Percentiles rank a stretch among this genome's conserved stretches.
These are phyloP conservation scores for Kuraishia borneana DNA, from an alignment of 805 yeast genomes.

Conservation along the genomic window DNA sequence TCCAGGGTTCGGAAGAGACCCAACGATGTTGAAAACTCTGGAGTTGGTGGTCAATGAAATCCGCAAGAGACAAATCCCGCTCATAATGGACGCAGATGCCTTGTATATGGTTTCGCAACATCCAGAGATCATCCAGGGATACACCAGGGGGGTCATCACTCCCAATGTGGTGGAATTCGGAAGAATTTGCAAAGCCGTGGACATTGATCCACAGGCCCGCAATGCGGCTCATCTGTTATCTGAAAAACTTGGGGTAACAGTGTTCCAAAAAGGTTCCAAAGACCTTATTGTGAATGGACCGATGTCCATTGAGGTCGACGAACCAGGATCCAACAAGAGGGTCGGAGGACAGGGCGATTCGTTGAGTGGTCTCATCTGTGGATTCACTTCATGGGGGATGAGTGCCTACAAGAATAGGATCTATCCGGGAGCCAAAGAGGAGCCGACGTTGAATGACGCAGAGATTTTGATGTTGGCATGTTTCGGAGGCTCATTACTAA, in stretches of 20 bases:
- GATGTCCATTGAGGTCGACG: conserved; percentile 27
- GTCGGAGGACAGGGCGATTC: conserved; percentile 98
- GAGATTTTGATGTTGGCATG: conserved; percentile 40
- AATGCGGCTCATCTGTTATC: conserved; percentile 33
- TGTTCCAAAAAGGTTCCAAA: conserved; percentile 61
- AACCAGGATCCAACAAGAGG: conserved; percentile 61
- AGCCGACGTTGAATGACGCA: conserved; percentile 17
- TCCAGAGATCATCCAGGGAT: conserved; percentile 44
- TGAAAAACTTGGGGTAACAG: conserved; percentile 36
- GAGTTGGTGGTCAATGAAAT: conserved; percentile 47
- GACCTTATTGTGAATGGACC: conserved; percentile 55
- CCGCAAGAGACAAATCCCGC: conserved; percentile 46
- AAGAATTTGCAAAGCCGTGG: conserved; percentile 46
- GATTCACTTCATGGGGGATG: conserved; percentile 70
- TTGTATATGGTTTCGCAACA: conserved; percentile 51
- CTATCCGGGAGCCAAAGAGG: conserved; percentile 39
- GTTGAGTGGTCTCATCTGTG: conserved; percentile 74
- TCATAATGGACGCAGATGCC: conserved; percentile 88
- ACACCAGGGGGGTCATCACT: conserved; percentile 58
- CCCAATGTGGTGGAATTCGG: conserved; percentile 85
- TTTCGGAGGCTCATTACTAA: conserved; percentile 59
- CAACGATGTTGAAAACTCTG: conserved; percentile 49
- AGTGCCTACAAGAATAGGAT: conserved; percentile 45
- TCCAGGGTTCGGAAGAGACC: conserved; percentile 89
- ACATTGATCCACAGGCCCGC: conserved; percentile 14